These are phyloP conservation scores for Centaurea solstitialis DNA, from an alignment of 129 eudicot species.

Conservation along the genomic window DNA sequence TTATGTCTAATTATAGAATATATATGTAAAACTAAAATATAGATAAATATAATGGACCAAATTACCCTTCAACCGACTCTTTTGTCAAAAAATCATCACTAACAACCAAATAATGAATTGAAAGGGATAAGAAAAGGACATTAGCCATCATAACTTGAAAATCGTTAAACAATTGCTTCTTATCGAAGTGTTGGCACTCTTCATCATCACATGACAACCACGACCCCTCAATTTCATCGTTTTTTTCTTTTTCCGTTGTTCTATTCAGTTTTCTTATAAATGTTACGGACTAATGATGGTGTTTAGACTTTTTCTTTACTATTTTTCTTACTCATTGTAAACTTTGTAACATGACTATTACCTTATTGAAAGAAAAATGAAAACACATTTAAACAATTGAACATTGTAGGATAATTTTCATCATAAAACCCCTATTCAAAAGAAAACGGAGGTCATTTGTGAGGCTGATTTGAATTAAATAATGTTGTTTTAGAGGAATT, in stretches of 20 bases:
- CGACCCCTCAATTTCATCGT: neutral
- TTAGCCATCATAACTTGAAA: neutral
- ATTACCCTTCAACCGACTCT: neutral
- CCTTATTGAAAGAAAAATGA: neutral
- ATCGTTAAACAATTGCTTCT: neutral
- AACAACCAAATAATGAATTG: neutral
- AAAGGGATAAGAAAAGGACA: neutral
- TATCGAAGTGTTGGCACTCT: neutral
- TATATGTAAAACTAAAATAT: too few species aligned
- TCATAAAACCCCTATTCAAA: neutral
- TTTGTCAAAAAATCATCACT: neutral
- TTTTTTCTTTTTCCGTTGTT: neutral
- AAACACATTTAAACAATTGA: too few species aligned
- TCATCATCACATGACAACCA: neutral
- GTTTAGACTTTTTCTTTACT: neutral
- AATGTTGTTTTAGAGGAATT: neutral
- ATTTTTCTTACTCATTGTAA: too few species aligned
- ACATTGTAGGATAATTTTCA: too few species aligned
- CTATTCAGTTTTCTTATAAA: too few species aligned
- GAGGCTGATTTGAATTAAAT: neutral
- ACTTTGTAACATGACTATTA: neutral
- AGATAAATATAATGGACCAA: neutral
- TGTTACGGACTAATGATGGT: neutral
- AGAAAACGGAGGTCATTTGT: neutral
- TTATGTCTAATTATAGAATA: neutral